Percentiles rank a stretch among this genome's conserved stretches.
These are phyloP conservation scores for Aquilaria agallochum DNA, from an alignment of 441 rosid genomes.

Conservation along the genomic window DNA sequence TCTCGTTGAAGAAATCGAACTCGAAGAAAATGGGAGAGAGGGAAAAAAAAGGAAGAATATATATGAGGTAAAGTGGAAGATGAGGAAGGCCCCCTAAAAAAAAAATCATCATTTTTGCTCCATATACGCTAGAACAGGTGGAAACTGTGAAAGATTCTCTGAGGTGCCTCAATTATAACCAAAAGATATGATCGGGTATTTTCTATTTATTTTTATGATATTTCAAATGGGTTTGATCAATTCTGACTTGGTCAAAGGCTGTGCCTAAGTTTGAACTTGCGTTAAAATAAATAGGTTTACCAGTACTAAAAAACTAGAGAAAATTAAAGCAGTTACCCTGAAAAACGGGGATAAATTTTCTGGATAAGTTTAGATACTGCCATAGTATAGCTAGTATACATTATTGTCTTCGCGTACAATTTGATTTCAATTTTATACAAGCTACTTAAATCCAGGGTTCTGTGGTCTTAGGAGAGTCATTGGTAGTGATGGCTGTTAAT, in stretches of 20 bases:
- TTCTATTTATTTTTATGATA: neutral
- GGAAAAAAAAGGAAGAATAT: neutral
- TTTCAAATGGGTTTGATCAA: neutral
- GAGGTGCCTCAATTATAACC: conserved; percentile 24
- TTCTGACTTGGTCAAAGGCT: conserved; percentile 45
- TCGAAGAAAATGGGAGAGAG: neutral
- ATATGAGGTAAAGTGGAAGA: neutral
- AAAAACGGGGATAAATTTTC: no score
- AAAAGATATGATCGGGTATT: conserved; percentile 9
- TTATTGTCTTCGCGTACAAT: no score
- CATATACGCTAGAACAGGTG: conserved; percentile 8
- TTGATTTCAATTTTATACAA: no score
- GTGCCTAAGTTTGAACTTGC: conserved; percentile 1
- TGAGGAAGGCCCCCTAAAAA: neutral
- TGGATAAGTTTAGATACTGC: no score
- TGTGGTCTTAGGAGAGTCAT: neutral
- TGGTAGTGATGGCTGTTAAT: conserved; percentile 30
- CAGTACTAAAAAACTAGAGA: no score
- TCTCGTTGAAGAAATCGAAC: neutral
- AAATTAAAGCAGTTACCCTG: no score
- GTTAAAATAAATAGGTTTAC: no score
- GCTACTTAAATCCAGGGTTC: no score
- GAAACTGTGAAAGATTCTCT: conserved; percentile 33
- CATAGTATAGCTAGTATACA: no score
- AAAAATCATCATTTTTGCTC: conserved; percentile 13